phyloP scores from a whole-genome alignment of 2,329 filamentous ascomycete species.

The Fusarium albosuccineum region DNA sequence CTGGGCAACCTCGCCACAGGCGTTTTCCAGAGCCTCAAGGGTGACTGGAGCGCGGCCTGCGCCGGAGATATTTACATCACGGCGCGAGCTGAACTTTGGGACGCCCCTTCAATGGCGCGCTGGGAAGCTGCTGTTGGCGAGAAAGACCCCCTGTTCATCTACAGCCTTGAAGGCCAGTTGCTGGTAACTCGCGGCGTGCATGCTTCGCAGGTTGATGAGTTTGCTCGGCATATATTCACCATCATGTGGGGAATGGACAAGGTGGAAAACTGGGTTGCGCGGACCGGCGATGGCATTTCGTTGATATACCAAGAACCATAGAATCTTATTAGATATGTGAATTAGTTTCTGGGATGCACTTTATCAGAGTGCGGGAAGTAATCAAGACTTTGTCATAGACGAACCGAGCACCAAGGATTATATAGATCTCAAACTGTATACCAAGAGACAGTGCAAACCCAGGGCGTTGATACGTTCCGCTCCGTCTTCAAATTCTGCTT shows the following conservation, averaged over 20 bases:
- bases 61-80: slow-evolving; percentile 6
- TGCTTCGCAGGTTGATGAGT: slow-evolving; percentile 15
- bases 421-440: too few relatives aligned
- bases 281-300: slow-evolving; percentile 6
- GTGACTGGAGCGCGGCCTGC: background rate
- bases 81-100: background rate
- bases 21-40: background rate
- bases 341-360: too few relatives aligned
- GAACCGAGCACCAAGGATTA: too few relatives aligned
- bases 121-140: background rate
- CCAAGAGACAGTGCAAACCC: too few relatives aligned
- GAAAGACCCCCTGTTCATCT: slow-evolving; percentile 3
- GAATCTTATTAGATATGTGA: too few relatives aligned
- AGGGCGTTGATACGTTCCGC: too few relatives aligned
- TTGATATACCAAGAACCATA: background rate
- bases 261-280: slow-evolving; percentile 9
- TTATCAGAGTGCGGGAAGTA: too few relatives aligned
- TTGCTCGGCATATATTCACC: slow-evolving; percentile 15
- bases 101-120: background rate
- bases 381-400: too few relatives aligned
- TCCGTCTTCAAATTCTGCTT: too few relatives aligned
- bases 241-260: slow-evolving; percentile 17
- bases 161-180: slow-evolving; percentile 3
- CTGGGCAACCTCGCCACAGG: slow-evolving; percentile 1
- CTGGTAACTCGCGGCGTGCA: background rate